Evolutionary conservation across 176 grass and related monocot species (phyloP).

Genomic region (Oryza brachyantha): DNA sequence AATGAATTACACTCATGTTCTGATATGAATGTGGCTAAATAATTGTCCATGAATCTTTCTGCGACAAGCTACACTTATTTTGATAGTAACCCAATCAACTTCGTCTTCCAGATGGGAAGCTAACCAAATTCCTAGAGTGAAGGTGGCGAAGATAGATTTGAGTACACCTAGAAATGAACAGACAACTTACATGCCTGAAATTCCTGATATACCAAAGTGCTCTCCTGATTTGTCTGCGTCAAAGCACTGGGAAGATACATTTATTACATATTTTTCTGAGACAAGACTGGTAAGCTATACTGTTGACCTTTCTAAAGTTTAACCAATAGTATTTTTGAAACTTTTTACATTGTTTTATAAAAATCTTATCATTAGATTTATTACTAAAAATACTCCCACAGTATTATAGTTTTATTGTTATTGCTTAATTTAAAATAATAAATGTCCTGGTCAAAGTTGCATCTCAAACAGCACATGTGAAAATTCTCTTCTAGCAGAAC

Average conservation of each 20-base stretch:
- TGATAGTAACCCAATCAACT: background rate
- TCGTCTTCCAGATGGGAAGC: constrained; percentile 75
- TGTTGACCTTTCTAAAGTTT: background rate
- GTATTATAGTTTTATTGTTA: background rate
- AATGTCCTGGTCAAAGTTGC: background rate
- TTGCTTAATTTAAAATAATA: background rate
- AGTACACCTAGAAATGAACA: constrained; percentile 51
- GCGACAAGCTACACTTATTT: background rate
- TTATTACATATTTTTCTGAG: constrained; percentile 51
- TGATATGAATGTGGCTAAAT: background rate
- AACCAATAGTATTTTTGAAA: background rate
- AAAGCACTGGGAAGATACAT: constrained; percentile 65
- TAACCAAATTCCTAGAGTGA: constrained; percentile 79
- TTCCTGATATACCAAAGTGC: constrained; percentile 66
- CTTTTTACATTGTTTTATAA: no score
- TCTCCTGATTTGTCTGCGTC: constrained; percentile 56
- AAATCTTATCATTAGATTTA: background rate
- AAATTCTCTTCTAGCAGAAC: background rate
- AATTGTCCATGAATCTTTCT: background rate
- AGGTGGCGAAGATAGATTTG: constrained; percentile 66
- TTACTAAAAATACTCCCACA: background rate
- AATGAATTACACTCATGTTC: background rate
- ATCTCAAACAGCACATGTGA: background rate
- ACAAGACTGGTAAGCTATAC: constrained; percentile 52
- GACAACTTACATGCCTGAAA: constrained; percentile 84